Base-by-base conservation (phyloP, 169 alveolate genomes). In the Plasmodium blacklocki region DNA sequence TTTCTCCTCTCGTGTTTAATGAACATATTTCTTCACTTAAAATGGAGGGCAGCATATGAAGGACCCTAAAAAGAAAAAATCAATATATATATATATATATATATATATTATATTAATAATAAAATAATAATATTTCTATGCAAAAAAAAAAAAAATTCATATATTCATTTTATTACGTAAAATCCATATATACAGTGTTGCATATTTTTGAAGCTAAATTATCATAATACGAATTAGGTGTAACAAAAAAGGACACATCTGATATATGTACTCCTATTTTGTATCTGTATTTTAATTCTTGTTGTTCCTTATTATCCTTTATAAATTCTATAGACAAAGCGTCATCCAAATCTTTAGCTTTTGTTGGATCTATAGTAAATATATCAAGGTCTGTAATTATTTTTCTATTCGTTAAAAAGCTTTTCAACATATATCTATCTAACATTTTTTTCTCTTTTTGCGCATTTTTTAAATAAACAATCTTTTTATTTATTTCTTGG, bases 281-380 rank as follows among this genome's bases (percentile, higher is more conserved):
- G 72, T 96, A 96, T 74, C 78, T 74, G 71, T 47, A 63, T 8
- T 85, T 88, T 70, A 93, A 95, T 60, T 73, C 74, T 92, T 50
- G 93, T 86, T 7, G 97, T 95, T 86, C 91, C 88, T 29, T 62
- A 63, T 94, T 90, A 23, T 59, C 71, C 68, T 78, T 73, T 95
- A 96, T 43, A 19, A 76, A 60, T 86, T 95, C 97, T n/a, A 96
- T 92, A 76, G 98, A 98, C 1, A 98, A 89, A 23, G 99, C 99
- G 91, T 98, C 99, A 93, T 98, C 99, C 60, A 98, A 95, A 93
- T 98, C 99, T 95, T 98, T 98, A 90, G 99, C 98, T 18, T 98
- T 99, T 8, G 97, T 98, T 14, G 99, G 99, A 87, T 98, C 99
- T 9, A 98, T 97, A 45, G 98, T 95, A 60, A 94, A 76, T 11